Conservation (phyloP, 2,329 filamentous ascomycete genomes). For the Dryadomyces quercivorus region DNA sequence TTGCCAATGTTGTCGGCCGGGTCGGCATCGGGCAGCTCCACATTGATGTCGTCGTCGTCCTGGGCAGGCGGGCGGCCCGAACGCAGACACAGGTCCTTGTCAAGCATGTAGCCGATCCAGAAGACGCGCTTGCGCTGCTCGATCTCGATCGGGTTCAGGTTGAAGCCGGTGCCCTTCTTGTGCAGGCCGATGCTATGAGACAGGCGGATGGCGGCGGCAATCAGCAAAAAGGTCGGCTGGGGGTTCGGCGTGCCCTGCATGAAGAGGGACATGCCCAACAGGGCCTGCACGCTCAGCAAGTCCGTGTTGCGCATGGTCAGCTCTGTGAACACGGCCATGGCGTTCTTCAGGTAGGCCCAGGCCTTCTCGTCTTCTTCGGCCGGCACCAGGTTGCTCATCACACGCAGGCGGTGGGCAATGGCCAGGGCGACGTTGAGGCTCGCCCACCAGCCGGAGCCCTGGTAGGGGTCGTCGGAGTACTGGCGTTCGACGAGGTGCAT, state of each 20-base stretch:
- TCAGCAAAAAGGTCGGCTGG: conserved; percentile 82
- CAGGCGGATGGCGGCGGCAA: conserved; percentile 79
- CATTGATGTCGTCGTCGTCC: conserved; percentile 73
- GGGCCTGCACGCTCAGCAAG: conserved; percentile 82
- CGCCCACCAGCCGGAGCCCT: conserved; percentile 97
- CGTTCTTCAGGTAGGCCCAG: conserved; percentile 94
- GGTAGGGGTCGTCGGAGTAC: conserved; percentile 84
- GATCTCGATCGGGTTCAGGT: conserved; percentile 83
- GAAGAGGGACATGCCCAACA: conserved; percentile 88
- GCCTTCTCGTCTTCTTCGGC: conserved; percentile 88
- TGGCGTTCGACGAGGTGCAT: conserved; percentile 95
- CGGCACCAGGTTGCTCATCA: conserved; percentile 89
- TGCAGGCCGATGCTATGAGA: conserved; percentile 93
- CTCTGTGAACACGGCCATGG: conserved; percentile 84
- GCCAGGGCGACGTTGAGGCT: conserved; percentile 88
- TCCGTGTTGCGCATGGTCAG: conserved; percentile 94
- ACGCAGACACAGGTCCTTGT: conserved; percentile 50
- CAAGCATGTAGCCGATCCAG: conserved; percentile 54
- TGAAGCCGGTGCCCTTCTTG: conserved; percentile 85
- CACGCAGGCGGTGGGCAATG: conserved; percentile 82
- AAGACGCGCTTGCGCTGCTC: conserved; percentile 67
- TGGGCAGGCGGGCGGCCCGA: conserved; percentile 48
- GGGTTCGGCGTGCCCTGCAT: conserved; percentile 94
- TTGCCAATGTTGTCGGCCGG: conserved; percentile 90
- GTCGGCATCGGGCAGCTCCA: conserved; percentile 83